phyloP scores from a whole-genome alignment of 495 filamentous ascomycete genomes.

The Penicillium atrosanguineum region DNA sequence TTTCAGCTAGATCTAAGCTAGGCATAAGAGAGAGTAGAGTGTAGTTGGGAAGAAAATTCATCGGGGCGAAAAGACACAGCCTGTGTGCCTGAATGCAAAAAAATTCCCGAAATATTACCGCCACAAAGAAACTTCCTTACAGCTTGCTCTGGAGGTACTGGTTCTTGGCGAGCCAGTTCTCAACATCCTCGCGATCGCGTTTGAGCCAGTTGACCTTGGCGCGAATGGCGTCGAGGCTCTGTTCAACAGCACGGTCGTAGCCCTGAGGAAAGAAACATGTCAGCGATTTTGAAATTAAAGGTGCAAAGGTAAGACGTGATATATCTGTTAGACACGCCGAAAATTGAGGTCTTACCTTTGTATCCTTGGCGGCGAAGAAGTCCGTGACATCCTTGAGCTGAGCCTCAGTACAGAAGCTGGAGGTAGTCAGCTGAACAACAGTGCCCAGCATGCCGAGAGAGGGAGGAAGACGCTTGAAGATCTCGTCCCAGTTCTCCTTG shows the following conservation, averaged over 20 bases:
- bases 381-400: conserved; percentile 70
- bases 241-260: conserved; percentile 58
- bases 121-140: conserved; percentile 11
- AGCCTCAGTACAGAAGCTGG: conserved; percentile 72
- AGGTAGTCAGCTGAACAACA: conserved; percentile 80
- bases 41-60: background rate
- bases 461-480: conserved; percentile 75
- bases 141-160: conserved; percentile 51
- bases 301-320: too few species aligned
- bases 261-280: conserved; percentile 33
- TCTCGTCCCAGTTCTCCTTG: conserved; percentile 78
- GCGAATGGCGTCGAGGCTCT: conserved; percentile 58
- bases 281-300: background rate
- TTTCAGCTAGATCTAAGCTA: background rate
- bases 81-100: conserved; percentile 2
- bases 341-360: conserved; percentile 54
- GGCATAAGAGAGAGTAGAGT: background rate
- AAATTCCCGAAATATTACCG: background rate
- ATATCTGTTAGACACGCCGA: background rate
- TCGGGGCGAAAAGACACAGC: background rate
- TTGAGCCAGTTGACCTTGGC: conserved; percentile 62
- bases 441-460: conserved; percentile 79
- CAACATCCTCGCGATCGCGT: conserved; percentile 60
- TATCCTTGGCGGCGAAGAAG: conserved; percentile 80
- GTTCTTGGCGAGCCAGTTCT: conserved; percentile 58